Evolutionary conservation across 2,329 filamentous ascomycete species (phyloP).

Genomic region (Xylariales sp.): DNA sequence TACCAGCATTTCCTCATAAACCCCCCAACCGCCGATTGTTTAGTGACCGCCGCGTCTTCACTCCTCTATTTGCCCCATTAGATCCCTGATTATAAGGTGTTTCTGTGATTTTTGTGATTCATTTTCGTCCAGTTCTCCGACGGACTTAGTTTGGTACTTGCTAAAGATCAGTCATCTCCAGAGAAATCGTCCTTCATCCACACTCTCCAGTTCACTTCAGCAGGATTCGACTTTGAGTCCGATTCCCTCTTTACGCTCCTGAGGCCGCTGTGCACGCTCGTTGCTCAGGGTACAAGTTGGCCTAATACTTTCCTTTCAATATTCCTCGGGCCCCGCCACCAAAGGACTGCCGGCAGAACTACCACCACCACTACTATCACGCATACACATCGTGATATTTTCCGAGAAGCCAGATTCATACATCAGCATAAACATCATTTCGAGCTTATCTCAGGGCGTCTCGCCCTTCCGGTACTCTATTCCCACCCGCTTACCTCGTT

Average conservation of each 20-base stretch:
- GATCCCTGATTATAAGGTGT: background rate
- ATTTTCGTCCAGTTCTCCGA: conserved; percentile 1
- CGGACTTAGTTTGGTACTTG: no score
- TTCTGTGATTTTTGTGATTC: background rate
- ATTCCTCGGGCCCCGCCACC: background rate
- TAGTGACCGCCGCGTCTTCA: conserved; percentile 5
- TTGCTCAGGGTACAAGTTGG: no score
- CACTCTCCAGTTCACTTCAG: no score
- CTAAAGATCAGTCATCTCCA: no score
- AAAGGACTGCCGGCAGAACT: conserved; percentile 4
- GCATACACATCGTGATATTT: conserved; percentile 6
- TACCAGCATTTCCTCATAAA: conserved; percentile 6
- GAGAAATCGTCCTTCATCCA: no score
- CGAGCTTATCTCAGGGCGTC: background rate
- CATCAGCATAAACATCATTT: background rate
- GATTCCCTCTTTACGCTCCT: no score
- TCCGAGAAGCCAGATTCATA: background rate
- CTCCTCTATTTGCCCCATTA: background rate
- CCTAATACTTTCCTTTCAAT: background rate
- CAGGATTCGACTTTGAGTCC: no score
- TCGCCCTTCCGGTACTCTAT: background rate
- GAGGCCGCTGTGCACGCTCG: no score
- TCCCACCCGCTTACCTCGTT: background rate
- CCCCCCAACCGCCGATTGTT: conserved; percentile 2
- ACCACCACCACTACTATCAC: conserved; percentile 1